Base-by-base conservation (phyloP, 1,284 basidiomycete genomes). In the Termitomyces sp. region DNA sequence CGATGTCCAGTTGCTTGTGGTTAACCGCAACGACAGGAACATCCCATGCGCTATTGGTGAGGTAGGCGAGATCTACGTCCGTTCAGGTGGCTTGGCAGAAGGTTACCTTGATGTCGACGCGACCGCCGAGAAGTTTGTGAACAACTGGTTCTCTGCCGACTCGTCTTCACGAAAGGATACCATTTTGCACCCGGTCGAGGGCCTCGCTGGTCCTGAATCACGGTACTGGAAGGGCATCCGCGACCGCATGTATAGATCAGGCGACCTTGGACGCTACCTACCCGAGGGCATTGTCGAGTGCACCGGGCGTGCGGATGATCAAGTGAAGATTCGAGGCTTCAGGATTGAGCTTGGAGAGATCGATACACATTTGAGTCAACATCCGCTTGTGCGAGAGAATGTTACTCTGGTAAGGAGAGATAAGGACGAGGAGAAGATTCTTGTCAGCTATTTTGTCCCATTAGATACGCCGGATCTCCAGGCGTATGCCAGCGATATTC, bases 311-410 rank as follows among this genome's bases (percentile, higher is more conserved):
- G 95, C 95, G 4, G 97, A 99, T 67, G 97, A 99, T 67, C 97
- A 99, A 69, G 93, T 99, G 74, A 99, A 99, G 77, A 99, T 99
- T 69, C 91, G 97, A 57, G 97, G 97, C 6, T 99, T 99, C 86
- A 81, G 97, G 33, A 99, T 99, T 67, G 97, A 99, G 72, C 81
- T 99, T 5, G 96, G 96, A 16, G 97, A 99, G 72, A 98, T 99
- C 61, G 97, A 99, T 69, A 97, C 93, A 0, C 88, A 97, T 72
- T 83, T 99, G 37, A 93, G 90, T 62, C 87, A 94, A 64, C 96
- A 99, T 68, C 90, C 93, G 5, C 81, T 93, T 18, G 86, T 99
- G 2, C 79, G 96, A 10, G 97, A 98, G 74, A 99, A 99, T 65
- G 94, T 99, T 49, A 99, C 97, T 1, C 79, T 99, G 45, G 95